Percentiles rank a stretch among this genome's conserved stretches.
Conservation (phyloP, 192 early-diverging fungal species). For the Thamnidium elegans region DNA sequence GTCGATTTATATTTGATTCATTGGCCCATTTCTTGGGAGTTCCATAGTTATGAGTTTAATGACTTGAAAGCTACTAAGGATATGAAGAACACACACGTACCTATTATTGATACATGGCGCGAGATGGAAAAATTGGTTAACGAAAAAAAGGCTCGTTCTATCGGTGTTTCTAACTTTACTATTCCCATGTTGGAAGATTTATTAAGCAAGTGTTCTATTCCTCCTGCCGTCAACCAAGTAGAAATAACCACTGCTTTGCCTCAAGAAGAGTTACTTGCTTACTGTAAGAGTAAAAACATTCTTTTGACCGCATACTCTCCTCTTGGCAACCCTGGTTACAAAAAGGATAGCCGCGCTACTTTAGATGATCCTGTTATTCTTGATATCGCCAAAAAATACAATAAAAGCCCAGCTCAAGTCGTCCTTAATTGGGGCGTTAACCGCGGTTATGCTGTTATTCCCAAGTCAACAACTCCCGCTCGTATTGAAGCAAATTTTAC, state of each 20-base stretch:
- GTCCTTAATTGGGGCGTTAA: slow-evolving; percentile 56
- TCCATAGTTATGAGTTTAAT: slow-evolving; percentile 23
- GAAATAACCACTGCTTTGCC: slow-evolving; percentile 61
- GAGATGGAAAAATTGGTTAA: slow-evolving; percentile 75
- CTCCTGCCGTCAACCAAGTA: slow-evolving; percentile 68
- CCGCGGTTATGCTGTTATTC: slow-evolving; percentile 48
- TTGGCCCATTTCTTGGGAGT: slow-evolving; percentile 61
- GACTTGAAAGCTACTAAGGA: slow-evolving; percentile 34
- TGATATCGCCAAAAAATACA: slow-evolving; percentile 41
- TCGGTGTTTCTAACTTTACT: slow-evolving; percentile 82
- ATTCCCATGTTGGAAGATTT: slow-evolving; percentile 58
- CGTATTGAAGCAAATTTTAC: slow-evolving; percentile 55
- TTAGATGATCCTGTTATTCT: slow-evolving; percentile 47
- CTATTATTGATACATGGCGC: slow-evolving; percentile 56
- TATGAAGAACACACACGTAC: slow-evolving; percentile 54
- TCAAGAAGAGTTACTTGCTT: slow-evolving; percentile 54
- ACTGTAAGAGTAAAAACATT: slow-evolving; percentile 54
- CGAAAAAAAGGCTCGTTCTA: slow-evolving; percentile 55
- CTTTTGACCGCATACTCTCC: slow-evolving; percentile 63
- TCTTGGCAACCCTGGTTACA: slow-evolving; percentile 46
- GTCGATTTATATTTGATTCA: slow-evolving; percentile 75
- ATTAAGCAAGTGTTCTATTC: slow-evolving; percentile 56
- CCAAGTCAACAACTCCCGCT: slow-evolving; percentile 53
- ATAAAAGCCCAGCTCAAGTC: slow-evolving; percentile 53
- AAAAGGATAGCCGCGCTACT: slow-evolving; percentile 41